Base-by-base conservation (phyloP, 2,329 filamentous ascomycete genomes). In the Monascus ruber region DNA sequence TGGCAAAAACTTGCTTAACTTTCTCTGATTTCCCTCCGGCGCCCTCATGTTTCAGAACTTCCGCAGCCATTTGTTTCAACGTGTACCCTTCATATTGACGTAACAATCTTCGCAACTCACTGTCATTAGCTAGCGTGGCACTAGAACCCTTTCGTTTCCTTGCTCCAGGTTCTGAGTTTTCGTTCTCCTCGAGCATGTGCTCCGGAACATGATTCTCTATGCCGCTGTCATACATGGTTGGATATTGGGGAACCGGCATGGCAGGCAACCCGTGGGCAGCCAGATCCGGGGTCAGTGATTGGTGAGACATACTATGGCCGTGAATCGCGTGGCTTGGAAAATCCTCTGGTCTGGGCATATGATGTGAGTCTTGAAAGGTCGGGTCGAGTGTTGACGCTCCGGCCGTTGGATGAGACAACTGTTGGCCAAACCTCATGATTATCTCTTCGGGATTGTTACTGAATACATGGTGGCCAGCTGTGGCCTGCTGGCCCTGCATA, bases 1-100 rank as follows among this genome's bases (percentile, higher is more conserved):
- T 71, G 31, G 67, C 68, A 51, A 71, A 71, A 39, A 71, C 66
- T 50, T 71, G 68, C 49, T 71, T 71, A 32, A 69, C 65, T 47
- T 71, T 71, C 47, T 71, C 68, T 10, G 68, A 66, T 49, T 68
- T 70, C 9, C 68, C 68, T 25, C 68, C 68, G 31, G 60, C 59
- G 10, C 67, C 65, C 53, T 71, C 68, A 42, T 69, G 65, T 41
- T 66, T 68, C 48, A 70, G 58, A 5, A 71, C 68, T 47, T 70
- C 65, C 5, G 58, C 54, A 4, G 68, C 68, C 54, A 71, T 69
- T 41, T 70, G 63, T 43, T 66, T 63, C 33, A 71, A 45, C 4
- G 51, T 54, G 43, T 63, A 66, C 4, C 64, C 63, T 45, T 68
- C 61, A 41, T 70, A 69, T 43, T 70, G 66, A 9, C 62, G 58